Conservation (phyloP, 2,329 filamentous ascomycete species). For the Daldinia sp. region DNA sequence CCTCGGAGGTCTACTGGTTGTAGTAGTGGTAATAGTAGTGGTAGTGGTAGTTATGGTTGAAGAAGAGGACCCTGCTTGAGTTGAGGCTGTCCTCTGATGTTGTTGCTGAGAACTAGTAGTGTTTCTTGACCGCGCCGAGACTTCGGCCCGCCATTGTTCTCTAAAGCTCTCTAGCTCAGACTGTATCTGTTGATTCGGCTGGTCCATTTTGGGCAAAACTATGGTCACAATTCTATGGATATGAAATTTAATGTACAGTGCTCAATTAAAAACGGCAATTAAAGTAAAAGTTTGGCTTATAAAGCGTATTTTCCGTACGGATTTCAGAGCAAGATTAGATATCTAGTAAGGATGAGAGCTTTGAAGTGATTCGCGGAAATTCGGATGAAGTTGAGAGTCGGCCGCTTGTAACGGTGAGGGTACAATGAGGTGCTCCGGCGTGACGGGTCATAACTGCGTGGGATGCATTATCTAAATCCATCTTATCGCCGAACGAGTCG, state of each 20-base stretch:
- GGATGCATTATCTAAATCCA: conserved; percentile 36
- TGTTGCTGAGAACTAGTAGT: conserved; percentile 32
- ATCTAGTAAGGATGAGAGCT: conserved; percentile 4
- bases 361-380: conserved; percentile 4
- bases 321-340: neutral
- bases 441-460: conserved; percentile 8
- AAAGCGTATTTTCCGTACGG: neutral
- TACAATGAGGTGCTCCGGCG: conserved; percentile 12
- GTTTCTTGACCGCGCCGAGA: conserved; percentile 56
- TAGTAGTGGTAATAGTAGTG: too few relatives aligned
- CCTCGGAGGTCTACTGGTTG: conserved; percentile 27
- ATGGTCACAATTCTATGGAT: conserved; percentile 10
- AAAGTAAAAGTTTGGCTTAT: neutral
- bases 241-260: neutral
- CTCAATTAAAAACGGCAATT: neutral
- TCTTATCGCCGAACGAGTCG: conserved; percentile 38
- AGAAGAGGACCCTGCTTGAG: conserved; percentile 30
- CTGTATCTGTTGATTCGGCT: conserved; percentile 52
- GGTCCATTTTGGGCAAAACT: conserved; percentile 36
- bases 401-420: neutral
- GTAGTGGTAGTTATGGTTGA: conserved; percentile 26
- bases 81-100: conserved; percentile 19
- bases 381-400: conserved; percentile 5
- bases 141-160: conserved; percentile 85
- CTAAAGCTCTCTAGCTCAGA: conserved; percentile 88